Evolutionary conservation across 2,329 filamentous ascomycete species (phyloP).

Genomic region (Microdochium paspali): DNA sequence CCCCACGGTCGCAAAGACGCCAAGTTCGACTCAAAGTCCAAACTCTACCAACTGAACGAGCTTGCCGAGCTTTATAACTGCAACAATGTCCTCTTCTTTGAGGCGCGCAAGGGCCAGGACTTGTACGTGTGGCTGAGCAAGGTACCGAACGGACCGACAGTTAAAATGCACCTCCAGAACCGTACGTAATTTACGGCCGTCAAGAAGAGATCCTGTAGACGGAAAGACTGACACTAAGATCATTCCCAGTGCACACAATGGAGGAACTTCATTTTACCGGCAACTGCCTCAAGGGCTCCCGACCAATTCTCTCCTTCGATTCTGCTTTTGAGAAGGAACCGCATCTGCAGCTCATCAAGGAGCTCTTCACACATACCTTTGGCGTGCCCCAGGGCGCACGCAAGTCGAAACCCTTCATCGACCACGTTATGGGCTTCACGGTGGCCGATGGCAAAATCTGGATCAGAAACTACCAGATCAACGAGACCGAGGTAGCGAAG

Average conservation of each 20-base stretch:
- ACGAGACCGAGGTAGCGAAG: constrained; percentile 62
- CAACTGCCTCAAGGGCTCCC: constrained; percentile 89
- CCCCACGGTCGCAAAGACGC: constrained; percentile 91
- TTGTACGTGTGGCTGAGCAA: constrained; percentile 91
- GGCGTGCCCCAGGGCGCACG: constrained; percentile 82
- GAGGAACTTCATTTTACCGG: constrained; percentile 94
- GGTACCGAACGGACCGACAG: constrained; percentile 67
- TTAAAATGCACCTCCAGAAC: constrained; percentile 70
- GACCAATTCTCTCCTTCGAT: constrained; percentile 89
- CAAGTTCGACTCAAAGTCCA: constrained; percentile 94
- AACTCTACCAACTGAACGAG: constrained; percentile 74
- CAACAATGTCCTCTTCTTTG: constrained; percentile 92
- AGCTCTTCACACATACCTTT: constrained; percentile 83
- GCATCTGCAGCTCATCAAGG: constrained; percentile 75
- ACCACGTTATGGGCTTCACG: constrained; percentile 90
- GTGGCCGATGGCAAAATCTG: constrained; percentile 90
- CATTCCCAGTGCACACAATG: constrained; percentile 74
- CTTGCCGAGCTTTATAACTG: constrained; percentile 73
- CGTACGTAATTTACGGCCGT: constrained; percentile 29
- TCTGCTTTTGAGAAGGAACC: constrained; percentile 73
- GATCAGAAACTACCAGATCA: constrained; percentile 91
- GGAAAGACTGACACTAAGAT: not conserved
- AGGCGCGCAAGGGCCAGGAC: constrained; percentile 89
- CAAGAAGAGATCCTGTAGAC: constrained; percentile 13
- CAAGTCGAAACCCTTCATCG: constrained; percentile 91